Percentiles rank a stretch among this genome's conserved stretches.
These are phyloP conservation scores for Cajanus cajan DNA, from an alignment of 306 rosid species.

Conservation along the genomic window DNA sequence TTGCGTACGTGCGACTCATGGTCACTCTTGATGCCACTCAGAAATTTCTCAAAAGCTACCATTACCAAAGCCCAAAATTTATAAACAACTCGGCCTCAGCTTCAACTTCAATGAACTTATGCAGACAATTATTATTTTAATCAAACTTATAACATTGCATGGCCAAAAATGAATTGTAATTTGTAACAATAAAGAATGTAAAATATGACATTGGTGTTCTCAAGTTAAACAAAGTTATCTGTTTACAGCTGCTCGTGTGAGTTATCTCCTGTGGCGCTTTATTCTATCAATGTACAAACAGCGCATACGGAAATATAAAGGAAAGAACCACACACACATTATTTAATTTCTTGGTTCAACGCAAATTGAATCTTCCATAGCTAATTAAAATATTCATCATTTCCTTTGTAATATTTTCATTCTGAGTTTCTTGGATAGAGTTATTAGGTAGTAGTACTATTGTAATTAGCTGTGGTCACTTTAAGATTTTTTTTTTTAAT, in stretches of 20 bases:
- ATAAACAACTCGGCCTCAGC: too few species aligned
- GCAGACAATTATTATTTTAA: too few species aligned
- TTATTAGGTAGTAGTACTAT: background rate
- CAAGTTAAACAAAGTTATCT: background rate
- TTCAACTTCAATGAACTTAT: too few species aligned
- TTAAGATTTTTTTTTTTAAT: too few species aligned
- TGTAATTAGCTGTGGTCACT: background rate
- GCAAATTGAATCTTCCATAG: background rate
- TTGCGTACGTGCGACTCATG: constrained; percentile 5
- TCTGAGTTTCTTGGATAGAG: background rate
- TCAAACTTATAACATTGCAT: background rate
- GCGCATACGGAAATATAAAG: constrained; percentile 16
- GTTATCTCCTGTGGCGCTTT: constrained; percentile 29
- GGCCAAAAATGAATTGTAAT: background rate
- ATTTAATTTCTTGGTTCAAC: background rate
- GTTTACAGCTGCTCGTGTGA: constrained; percentile 29
- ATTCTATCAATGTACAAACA: constrained; percentile 42
- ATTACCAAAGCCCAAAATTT: background rate
- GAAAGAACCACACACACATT: constrained; percentile 13
- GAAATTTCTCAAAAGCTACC: background rate
- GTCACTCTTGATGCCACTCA: background rate
- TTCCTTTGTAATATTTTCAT: background rate
- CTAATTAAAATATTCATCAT: background rate
- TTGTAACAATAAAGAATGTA: background rate
- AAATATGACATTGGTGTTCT: background rate